phyloP scores from a whole-genome alignment of 352 stramenopile genomes.

The Phytophthora litchii region DNA sequence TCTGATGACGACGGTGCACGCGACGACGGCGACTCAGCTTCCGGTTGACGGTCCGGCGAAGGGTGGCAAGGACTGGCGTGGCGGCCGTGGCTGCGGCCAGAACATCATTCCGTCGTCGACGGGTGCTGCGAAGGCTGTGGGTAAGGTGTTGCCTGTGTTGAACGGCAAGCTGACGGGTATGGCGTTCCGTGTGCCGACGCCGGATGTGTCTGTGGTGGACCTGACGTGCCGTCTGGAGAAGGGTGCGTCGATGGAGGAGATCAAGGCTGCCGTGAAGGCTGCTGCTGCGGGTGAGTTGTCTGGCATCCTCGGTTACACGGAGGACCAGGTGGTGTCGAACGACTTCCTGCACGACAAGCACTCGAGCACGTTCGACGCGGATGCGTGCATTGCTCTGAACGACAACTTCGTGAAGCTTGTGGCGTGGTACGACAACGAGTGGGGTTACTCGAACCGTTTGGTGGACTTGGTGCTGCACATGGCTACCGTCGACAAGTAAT shows the following conservation, averaged over 20 bases:
- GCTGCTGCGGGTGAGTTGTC: conserved; percentile 93
- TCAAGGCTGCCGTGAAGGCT: conserved; percentile 96
- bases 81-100: conserved; percentile 95
- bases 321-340: conserved; percentile 96
- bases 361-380: conserved; percentile 37
- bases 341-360: conserved; percentile 96
- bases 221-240: conserved; percentile 84
- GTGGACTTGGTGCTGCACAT: conserved; percentile 98
- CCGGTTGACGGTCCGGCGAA: conserved; percentile 97
- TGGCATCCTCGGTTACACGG: conserved; percentile 98
- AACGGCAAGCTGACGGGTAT: conserved; percentile 94
- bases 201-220: conserved; percentile 91
- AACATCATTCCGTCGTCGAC: conserved; percentile 99
- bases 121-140: conserved; percentile 92
- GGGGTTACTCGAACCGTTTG: conserved; percentile 97
- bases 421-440: conserved; percentile 99
- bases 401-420: conserved; percentile 99
- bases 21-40: conserved; percentile 97
- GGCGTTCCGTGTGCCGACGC: conserved; percentile 91
- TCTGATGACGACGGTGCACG: conserved; percentile 99
- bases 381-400: conserved; percentile 82
- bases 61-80: conserved; percentile 96
- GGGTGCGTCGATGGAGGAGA: conserved; percentile 96
- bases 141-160: conserved; percentile 83
- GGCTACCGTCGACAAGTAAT: conserved; percentile 56